Conservation (phyloP, 2,329 filamentous ascomycete species). For the Penicillium freii region DNA sequence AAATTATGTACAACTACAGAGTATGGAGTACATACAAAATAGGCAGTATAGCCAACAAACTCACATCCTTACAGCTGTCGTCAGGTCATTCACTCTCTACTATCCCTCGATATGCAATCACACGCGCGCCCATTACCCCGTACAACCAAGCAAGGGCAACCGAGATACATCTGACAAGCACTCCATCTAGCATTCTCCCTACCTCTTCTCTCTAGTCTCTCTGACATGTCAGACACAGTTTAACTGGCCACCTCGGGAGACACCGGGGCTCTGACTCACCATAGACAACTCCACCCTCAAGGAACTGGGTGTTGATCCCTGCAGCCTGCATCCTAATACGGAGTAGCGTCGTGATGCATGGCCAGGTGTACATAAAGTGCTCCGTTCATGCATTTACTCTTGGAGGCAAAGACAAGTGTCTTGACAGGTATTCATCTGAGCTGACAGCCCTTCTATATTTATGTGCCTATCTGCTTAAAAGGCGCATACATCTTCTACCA, state of each 20-base stretch:
- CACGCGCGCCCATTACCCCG: slow-evolving; percentile 17
- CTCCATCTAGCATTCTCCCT: not conserved
- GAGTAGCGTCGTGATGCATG: slow-evolving; percentile 24
- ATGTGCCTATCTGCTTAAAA: slow-evolving; percentile 10
- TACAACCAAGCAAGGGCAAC: slow-evolving; percentile 26
- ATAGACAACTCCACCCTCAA: not conserved
- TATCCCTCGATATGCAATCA: not conserved
- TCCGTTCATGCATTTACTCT: not conserved
- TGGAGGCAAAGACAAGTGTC: not conserved
- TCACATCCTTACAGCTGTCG: not conserved
- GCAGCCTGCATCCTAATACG: slow-evolving; percentile 13
- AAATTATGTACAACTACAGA: not conserved
- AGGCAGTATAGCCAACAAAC: not conserved
- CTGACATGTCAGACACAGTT: slow-evolving; percentile 5
- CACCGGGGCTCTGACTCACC: slow-evolving; percentile 20
- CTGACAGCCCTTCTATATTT: not conserved
- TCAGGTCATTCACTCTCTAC: not conserved
- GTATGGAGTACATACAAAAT: not conserved
- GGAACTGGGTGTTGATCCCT: slow-evolving; percentile 14
- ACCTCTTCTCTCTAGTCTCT: not conserved
- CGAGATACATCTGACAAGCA: slow-evolving; percentile 1
- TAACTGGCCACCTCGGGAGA: slow-evolving; percentile 1
- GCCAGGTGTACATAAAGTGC: not conserved
- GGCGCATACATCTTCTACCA: slow-evolving; percentile 12
- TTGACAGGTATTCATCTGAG: not conserved